Evolutionary conservation across 2,329 filamentous ascomycete genomes (phyloP), one percentile per base, ranked within the genome.

Genomic region (Ambrosiella beaveri): DNA sequence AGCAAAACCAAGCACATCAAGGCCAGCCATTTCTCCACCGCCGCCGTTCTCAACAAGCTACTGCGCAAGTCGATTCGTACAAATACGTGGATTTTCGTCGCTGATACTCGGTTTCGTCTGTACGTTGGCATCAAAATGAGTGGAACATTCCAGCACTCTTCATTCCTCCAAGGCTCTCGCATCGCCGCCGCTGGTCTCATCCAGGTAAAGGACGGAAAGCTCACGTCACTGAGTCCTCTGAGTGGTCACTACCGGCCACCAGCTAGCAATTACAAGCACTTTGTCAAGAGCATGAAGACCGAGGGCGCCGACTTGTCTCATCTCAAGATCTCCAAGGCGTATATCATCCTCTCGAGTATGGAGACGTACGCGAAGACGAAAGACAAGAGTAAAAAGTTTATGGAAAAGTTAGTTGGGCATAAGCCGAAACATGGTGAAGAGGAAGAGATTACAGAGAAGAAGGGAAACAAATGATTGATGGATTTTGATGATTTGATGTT

Each of bases 81-180:
- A 62, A 90, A 91, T 65, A 93, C 86, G 3, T 95, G 90, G 90
- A 94, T 95, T 63, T 96, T 95, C 65, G 89, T 90, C 7, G 85
- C 86, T 27, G 89, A 95, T 69, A 91, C 87, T 1, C 84, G 80
- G 1, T 93, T 90, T 68, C 81, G 86, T 0, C 74, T 95, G 0
- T 95, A 95, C 67, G 81, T 95, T 39, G 89, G 89, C 53, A 93
- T 95, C 72, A 95, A 96, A 66, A 81, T 86, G 67, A 85, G 82
- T 3, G 90, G 90, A 9, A 82, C 86, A 3, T 96, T 96, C 65
- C 90, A 95, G 65, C 90, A 95, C 69, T 90, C 85, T 11, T 93
- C 87, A 0, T 95, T 96, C 65, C 75, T 95, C 1, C 86, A 90
- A 62, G 90, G 89, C 27, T 78, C 83, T 8, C 81, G 89, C 11